Evolutionary conservation across 495 filamentous ascomycete species (phyloP), one percentile per base, ranked within the genome.

Genomic region (Talaromyces adpressus): DNA sequence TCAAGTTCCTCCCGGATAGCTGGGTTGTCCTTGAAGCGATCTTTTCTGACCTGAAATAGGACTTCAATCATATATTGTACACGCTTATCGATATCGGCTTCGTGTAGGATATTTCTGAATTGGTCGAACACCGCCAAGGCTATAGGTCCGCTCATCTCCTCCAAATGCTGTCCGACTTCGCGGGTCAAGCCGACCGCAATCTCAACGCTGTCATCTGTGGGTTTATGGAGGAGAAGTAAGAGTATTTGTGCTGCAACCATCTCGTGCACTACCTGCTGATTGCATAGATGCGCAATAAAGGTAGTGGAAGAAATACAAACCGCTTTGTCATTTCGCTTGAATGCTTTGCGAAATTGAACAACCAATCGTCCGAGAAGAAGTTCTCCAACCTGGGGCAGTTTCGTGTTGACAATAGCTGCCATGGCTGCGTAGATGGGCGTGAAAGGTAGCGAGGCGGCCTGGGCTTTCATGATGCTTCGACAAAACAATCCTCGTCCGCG

Each of bases 1-100:
- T 99, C 94, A 34, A 99, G 80, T 69, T 98, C 95, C 69, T 97
- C 91, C 69, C 87, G 91, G 69, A 99, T 82, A 1, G 91, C 87
- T 6, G 85, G 91, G 65, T 97, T 91, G 69, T 98, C 91, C 77
- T 97, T 97, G 78, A 93, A 99, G 57, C 89, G 87, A 73, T 98
- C 94, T 74, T 97, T 98, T 59, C 94, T 86, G 34, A 97, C 88
- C 74, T 98, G 92, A 75, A 99, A 98, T 61, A 99, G 78, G 8
- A 97, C 93, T 71, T 99, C 94, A 64, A 99, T 95, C 92, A 96
- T 96, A 73, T 97, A 98, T 76, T 98, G 94, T 32, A 93, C 91
- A 63, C 94, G 82, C 77, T 96, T 96, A 69, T 99, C 94, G 69
- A 98, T 93, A 69, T 92, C 91, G 39, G 91, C 91, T 72, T 98